Base-by-base conservation (phyloP, 306 rosid species). In the Vicia faba region DNA sequence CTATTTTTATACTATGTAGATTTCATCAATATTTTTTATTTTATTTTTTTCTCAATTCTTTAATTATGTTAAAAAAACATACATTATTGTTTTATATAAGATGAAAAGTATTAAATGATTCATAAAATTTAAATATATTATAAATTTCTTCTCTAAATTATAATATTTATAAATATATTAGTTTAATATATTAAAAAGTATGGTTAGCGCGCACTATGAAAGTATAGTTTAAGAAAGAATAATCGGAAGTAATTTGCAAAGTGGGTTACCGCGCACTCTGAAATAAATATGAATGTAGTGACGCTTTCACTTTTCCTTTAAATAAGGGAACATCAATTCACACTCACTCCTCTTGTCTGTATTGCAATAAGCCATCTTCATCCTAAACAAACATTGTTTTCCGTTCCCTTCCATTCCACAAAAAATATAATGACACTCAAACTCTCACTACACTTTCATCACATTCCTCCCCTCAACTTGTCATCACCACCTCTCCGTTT, bases 361-460 rank as follows among this genome's bases (percentile, higher is more conserved):
- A 15, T 4, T 15, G 4, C 18, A 64, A 64, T 43, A 43, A 26
- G 69, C 40, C 45, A 51, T 7, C 8, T 10, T 59, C 14, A 14
- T 33, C 15, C 35, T 26, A 15, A 19, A 2, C 3, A 65, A 19
- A 2, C 3, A 65, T 16, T 39, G 4, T 35, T 57, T 16, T 8
- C 40, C 7, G 56, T 33, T 33, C 13, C 13, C 31, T 64, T 38
- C 41, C 72, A 74, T 57, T 57, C 69, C 72, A 74, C 18, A 63
- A 83, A 74, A 25, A 58, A 83, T n/a, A n/a, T n/a, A n/a, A n/a
- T 86, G 86, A 68, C 75, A 15, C 10, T 61, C 66, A 56, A 72
- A 72, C 48, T 79, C 49, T 43, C 66, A 57, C 9, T 31, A 49
- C 26, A 61, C 59, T 55, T 45, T 12, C 6, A 59, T 61, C 75